These are phyloP conservation scores for Solanum paucissectum DNA, from an alignment of 257 asterid genomes.

Conservation along the genomic window DNA sequence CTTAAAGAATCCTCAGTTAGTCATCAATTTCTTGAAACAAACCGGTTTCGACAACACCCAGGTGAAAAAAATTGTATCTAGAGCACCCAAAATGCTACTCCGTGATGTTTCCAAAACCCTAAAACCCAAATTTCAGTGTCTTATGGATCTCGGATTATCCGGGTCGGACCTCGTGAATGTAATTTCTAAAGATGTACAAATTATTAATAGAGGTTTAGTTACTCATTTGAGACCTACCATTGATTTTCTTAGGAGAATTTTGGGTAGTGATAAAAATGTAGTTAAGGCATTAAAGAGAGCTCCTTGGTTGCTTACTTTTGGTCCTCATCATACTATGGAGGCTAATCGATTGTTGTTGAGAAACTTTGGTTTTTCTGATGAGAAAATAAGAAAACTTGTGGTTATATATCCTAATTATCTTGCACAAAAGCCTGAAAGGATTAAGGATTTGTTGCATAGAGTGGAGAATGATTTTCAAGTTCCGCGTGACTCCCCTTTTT, in stretches of 20 bases:
- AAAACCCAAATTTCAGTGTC: conserved; percentile 1
- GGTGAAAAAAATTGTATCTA: neutral
- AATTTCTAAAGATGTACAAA: neutral
- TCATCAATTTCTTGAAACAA: conserved; percentile 1
- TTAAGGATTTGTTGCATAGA: neutral
- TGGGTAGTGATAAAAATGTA: neutral
- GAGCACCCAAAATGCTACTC: neutral
- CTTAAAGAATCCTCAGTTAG: neutral
- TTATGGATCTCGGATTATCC: neutral
- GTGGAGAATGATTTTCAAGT: neutral
- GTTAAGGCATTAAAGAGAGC: neutral
- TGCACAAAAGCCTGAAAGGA: neutral
- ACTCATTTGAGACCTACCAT: neutral
- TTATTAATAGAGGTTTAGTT: neutral
- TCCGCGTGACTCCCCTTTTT: neutral
- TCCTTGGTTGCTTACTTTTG: neutral
- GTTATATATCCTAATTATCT: neutral
- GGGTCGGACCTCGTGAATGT: neutral
- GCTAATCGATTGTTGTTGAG: neutral
- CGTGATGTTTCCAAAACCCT: neutral
- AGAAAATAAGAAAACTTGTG: neutral
- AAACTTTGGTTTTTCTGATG: neutral
- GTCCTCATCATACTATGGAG: neutral
- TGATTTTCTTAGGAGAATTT: neutral
- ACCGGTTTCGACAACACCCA: neutral